Evolutionary conservation across 495 filamentous ascomycete genomes (phyloP).

Genomic region (Sporormia fimetaria): DNA sequence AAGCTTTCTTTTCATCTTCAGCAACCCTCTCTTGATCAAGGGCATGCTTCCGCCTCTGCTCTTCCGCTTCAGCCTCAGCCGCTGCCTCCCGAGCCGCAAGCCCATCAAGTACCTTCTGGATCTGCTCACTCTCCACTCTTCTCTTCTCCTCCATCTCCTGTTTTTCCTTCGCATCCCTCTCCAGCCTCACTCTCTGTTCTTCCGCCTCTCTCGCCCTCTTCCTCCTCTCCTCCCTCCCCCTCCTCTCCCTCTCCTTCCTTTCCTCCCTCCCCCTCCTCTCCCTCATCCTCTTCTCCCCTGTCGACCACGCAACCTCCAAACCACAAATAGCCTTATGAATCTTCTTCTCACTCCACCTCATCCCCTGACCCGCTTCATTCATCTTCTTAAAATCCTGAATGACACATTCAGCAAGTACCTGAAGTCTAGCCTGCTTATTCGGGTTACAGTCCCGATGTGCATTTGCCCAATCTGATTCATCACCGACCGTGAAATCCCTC

Average conservation of each 20-base stretch:
- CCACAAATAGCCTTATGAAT: conserved; percentile 1
- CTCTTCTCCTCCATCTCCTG: not conserved
- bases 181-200: conserved; percentile 1
- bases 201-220: conserved; percentile 7
- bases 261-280: conserved; percentile 2
- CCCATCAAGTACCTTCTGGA: not conserved
- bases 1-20: too few species aligned
- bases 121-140: not conserved
- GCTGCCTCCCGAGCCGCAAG: not conserved
- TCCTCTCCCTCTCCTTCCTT: not conserved
- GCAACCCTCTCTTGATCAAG: too few species aligned
- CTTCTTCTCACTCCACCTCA: conserved; percentile 5
- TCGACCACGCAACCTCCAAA: conserved; percentile 6
- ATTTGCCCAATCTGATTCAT: not conserved
- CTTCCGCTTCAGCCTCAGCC: conserved; percentile 1
- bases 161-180: conserved; percentile 1
- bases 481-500: not conserved
- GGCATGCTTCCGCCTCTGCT: too few species aligned
- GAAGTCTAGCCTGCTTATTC: not conserved
- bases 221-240: not conserved
- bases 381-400: conserved; percentile 4
- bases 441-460: not conserved
- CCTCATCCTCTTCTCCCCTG: conserved; percentile 2
- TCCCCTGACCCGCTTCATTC: not conserved
- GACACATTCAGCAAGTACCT: conserved; percentile 1